Evolutionary conservation across 1,284 basidiomycete genomes (phyloP).

Genomic region (Puccinia horiana): DNA sequence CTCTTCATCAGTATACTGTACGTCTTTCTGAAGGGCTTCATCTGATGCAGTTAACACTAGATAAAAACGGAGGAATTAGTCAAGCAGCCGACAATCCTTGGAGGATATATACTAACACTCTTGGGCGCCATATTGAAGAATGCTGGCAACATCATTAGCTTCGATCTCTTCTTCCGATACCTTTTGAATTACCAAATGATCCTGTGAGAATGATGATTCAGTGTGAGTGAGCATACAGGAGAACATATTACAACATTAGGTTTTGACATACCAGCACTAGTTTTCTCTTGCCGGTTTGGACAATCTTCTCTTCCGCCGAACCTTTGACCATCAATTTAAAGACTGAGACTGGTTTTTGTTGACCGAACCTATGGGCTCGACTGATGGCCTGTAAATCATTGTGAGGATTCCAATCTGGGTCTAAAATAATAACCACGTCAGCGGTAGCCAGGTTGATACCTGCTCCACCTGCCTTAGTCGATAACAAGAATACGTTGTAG

Average conservation of each 20-base stretch:
- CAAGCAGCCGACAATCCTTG: background rate
- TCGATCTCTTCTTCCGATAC: slow-evolving; percentile 49
- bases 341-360: slow-evolving; percentile 59
- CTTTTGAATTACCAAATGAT: slow-evolving; percentile 49
- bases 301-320: slow-evolving; percentile 59
- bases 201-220: slow-evolving; percentile 20
- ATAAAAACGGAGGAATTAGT: background rate
- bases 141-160: slow-evolving; percentile 49
- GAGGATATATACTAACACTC: slow-evolving; percentile 30
- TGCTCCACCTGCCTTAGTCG: slow-evolving; percentile 59
- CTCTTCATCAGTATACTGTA: slow-evolving; percentile 48
- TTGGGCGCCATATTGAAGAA: slow-evolving; percentile 49
- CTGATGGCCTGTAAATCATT: slow-evolving; percentile 64
- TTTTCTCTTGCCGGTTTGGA: slow-evolving; percentile 57
- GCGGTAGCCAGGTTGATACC: slow-evolving; percentile 64
- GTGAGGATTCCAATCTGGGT: slow-evolving; percentile 93
- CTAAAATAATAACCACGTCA: slow-evolving; percentile 87
- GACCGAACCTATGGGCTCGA: slow-evolving; percentile 60
- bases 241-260: background rate
- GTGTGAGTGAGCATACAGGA: background rate
- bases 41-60: slow-evolving; percentile 45
- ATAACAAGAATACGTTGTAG: slow-evolving; percentile 52
- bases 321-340: slow-evolving; percentile 59
- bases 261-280: slow-evolving; percentile 51
- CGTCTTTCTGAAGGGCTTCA: slow-evolving; percentile 42